Base-by-base conservation (phyloP, 306 rosid species). In the Rubus parviflorus region DNA sequence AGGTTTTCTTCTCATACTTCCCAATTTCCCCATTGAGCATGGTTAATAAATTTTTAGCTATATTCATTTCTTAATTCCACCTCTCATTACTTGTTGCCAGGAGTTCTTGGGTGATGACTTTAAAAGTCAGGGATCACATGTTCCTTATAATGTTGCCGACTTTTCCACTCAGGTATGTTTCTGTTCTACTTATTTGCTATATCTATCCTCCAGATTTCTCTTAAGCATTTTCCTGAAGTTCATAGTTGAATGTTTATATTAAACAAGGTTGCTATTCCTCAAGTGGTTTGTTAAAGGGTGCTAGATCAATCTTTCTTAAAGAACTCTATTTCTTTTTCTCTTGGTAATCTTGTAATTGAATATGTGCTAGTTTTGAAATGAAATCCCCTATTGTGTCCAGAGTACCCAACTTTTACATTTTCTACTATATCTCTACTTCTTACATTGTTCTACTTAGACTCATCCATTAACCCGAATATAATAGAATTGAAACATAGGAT, bases 111-210 rank as follows among this genome's bases (percentile, higher is more conserved):
- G 98, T 72, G 99, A 96, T 81, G 99, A 96, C 86, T 96, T 93
- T 82, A 96, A 96, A 85, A 96, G 99, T 85, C 99, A 96, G 86
- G 99, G 99, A 73, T 96, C 99, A 63, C 98, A 92, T 69, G 98
- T 96, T 84, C 97, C 99, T 53, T 96, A 96, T 68, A 96, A 96
- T 83, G 97, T 93, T 73, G 64, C 91, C 23, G 99, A 96, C 80
- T 93, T 93, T 82, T 91, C 97, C 70, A 89, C 99, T 40, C 99
- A 93, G 98, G 99, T 94, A 75, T 45, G 7, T 42, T 3, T 42
- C 46, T 30, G 35, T 1, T 30, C 2, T 30, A 30, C 35, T 30
- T 30, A 7, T 51, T 19, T 49, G 9, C 37, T 13, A 0, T 75
- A 7, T 62, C 19, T 19, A n/a, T 19, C 14, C 38, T 15, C 15